Evolutionary conservation across 768 basidiomycete genomes (phyloP), one percentile per base, ranked within the genome.

Genomic region (Postia placenta): DNA sequence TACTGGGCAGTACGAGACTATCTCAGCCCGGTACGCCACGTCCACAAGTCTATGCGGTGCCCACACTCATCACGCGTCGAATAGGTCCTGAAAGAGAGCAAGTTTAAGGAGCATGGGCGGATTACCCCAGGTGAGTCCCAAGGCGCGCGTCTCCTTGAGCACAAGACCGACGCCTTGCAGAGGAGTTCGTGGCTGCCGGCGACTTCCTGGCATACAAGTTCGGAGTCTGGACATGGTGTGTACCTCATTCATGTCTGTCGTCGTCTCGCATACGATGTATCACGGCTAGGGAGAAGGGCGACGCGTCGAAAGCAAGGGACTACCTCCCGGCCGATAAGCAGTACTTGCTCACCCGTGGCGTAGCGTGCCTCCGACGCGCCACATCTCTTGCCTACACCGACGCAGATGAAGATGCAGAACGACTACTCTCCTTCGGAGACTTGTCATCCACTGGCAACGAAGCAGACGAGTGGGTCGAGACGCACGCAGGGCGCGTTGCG

Each of bases 191-290:
- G 24, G 92, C 91, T 14, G 96, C 96, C 6, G 96, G 96, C 47
- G 96, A 99, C 67, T 98, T 97, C 69, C 72, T 99, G 51, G 76
- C 85, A 5, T 97, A 97, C 81, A 99, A 99, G 74, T 99, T 99
- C 69, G 91, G 92, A 11, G 92, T 96, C 22, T 99, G 96, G 96
- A 75, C 82, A 61, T 99, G 96, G 96, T 91, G 49, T 58, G 87
- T 65, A 7, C 42, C 11, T 4, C 15, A 22, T 30, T 37, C 12
- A 33, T 28, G 17, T 27, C 39, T 45, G 27, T 41, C 7, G 24
- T 45, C 42, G 20, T n/a, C 40, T 51, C 36, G 27, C 42, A 17
- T 28, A 48, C 33, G 28, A 28, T 40, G 42, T 42, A 40, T 26
- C 26, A 37, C 23, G 51, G 47, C 45, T 59, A 97, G 93, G 93